These are phyloP conservation scores for Fusarium sp. DNA, from an alignment of 2,329 filamentous ascomycete species.

Conservation along the genomic window DNA sequence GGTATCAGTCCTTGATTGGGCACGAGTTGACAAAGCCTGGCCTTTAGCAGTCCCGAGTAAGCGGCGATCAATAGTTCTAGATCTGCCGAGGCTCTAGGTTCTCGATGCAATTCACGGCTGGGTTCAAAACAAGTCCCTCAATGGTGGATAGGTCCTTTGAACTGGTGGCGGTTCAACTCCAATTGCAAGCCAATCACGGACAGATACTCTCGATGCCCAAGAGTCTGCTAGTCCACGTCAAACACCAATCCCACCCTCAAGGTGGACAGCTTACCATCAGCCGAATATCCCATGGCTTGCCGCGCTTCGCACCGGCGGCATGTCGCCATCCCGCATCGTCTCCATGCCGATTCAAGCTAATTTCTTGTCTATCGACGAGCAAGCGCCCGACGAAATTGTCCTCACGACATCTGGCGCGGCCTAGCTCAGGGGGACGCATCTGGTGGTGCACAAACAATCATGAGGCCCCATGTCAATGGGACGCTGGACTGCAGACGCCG, in stretches of 20 bases:
- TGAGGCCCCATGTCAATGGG: constrained; percentile 30
- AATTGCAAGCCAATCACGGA: neutral
- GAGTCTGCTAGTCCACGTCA: constrained; percentile 11
- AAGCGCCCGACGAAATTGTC: constrained; percentile 32
- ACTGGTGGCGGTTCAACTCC: neutral
- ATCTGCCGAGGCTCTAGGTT: constrained; percentile 16
- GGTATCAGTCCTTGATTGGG: neutral
- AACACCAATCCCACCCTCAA: constrained; percentile 4
- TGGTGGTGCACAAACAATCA: constrained; percentile 3
- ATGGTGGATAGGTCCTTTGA: neutral
- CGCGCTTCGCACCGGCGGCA: constrained; percentile 36
- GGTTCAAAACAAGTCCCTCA: neutral
- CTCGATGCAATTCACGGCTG: constrained; percentile 11
- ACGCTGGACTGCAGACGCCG: constrained; percentile 13
- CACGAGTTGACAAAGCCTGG: neutral
- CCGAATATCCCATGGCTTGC: constrained; percentile 14
- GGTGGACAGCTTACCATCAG: neutral
- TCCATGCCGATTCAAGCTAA: constrained; percentile 30
- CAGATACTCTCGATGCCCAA: neutral
- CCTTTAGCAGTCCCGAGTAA: constrained; percentile 3
- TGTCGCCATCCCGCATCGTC: constrained; percentile 35
- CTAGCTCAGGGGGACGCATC: constrained; percentile 39
- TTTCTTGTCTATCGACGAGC: constrained; percentile 29
- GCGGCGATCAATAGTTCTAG: constrained; percentile 39
- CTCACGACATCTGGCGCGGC: constrained; percentile 17